Percentiles rank a stretch among this genome's conserved stretches.
These are phyloP conservation scores for Penicillium simplicissimum DNA, from an alignment of 495 filamentous ascomycete genomes.

Conservation along the genomic window DNA sequence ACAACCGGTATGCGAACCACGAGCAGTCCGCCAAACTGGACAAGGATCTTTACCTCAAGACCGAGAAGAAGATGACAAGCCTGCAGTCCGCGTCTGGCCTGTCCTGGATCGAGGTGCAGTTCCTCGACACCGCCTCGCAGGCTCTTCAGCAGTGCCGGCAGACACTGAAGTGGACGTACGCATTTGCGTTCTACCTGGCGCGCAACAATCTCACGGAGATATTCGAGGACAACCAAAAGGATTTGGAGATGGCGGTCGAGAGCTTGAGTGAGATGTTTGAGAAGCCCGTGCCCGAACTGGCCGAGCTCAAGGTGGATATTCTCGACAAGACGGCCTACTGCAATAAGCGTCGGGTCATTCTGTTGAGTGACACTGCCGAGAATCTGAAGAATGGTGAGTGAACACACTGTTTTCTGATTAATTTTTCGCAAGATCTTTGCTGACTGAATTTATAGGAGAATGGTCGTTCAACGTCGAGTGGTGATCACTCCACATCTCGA, in stretches of 20 bases:
- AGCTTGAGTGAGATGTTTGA: slow-evolving; percentile 96
- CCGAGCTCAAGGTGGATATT: slow-evolving; percentile 89
- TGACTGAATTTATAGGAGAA: slow-evolving; percentile 31
- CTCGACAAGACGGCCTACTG: slow-evolving; percentile 98
- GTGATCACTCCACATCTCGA: slow-evolving; percentile 22
- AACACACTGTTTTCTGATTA: neutral
- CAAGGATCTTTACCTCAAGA: slow-evolving; percentile 93
- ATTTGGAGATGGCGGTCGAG: slow-evolving; percentile 95
- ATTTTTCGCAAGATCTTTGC: neutral
- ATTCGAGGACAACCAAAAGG: slow-evolving; percentile 98
- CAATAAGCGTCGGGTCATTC: slow-evolving; percentile 84
- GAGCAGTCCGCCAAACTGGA: slow-evolving; percentile 97
- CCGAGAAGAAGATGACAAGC: slow-evolving; percentile 98
- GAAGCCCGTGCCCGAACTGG: slow-evolving; percentile 82
- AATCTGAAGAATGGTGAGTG: slow-evolving; percentile 82
- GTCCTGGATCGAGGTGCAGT: slow-evolving; percentile 99
- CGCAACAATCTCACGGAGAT: slow-evolving; percentile 96
- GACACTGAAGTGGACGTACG: slow-evolving; percentile 98
- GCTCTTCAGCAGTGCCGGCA: slow-evolving; percentile 94
- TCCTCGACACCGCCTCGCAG: slow-evolving; percentile 88
- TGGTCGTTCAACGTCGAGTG: slow-evolving; percentile 50
- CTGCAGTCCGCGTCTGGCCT: slow-evolving; percentile 90
- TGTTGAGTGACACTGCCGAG: slow-evolving; percentile 87
- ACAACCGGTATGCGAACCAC: slow-evolving; percentile 98
- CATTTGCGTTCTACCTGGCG: slow-evolving; percentile 94